Evolutionary conservation across 345 rosid species (phyloP).

Genomic region (Dipteronia sinensis): DNA sequence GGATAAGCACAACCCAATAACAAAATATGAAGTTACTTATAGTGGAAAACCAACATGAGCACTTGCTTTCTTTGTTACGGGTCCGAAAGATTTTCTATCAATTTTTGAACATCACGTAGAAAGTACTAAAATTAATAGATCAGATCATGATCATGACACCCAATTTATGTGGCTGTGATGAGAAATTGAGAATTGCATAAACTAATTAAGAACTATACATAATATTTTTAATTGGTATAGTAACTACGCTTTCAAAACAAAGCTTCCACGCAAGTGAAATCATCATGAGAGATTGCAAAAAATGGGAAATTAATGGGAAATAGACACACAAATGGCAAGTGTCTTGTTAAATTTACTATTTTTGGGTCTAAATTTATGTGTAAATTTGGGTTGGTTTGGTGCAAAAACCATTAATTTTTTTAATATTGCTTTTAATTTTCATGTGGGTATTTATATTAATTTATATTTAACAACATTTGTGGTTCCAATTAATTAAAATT

Average conservation of each 20-base stretch:
- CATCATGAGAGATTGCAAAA: not conserved
- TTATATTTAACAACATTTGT: not conserved
- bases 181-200: not conserved
- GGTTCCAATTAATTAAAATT: not conserved
- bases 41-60: slow-evolving; percentile 35
- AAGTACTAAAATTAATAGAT: slow-evolving; percentile 11
- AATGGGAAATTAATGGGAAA: not conserved
- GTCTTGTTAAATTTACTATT: not conserved
- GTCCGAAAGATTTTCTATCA: slow-evolving; percentile 34
- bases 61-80: slow-evolving; percentile 33
- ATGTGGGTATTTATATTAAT: not conserved
- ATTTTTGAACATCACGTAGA: slow-evolving; percentile 20
- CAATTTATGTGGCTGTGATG: slow-evolving; percentile 10
- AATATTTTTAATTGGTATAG: not conserved
- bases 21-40: slow-evolving; percentile 4
- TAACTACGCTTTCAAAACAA: slow-evolving; percentile 20
- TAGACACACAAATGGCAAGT: not conserved
- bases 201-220: not conserved
- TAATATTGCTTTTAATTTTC: not conserved
- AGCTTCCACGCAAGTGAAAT: slow-evolving; percentile 16
- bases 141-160: slow-evolving; percentile 7
- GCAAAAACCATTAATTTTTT: not conserved
- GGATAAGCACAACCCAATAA: slow-evolving; percentile 12
- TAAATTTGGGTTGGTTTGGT: not conserved
- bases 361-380: not conserved